A percentile compares a stretch with the other conserved stretches of the same genome.
These are phyloP conservation scores for Cryptococcus sp. DNA, from an alignment of 1,284 basidiomycete species.

Conservation along the genomic window DNA sequence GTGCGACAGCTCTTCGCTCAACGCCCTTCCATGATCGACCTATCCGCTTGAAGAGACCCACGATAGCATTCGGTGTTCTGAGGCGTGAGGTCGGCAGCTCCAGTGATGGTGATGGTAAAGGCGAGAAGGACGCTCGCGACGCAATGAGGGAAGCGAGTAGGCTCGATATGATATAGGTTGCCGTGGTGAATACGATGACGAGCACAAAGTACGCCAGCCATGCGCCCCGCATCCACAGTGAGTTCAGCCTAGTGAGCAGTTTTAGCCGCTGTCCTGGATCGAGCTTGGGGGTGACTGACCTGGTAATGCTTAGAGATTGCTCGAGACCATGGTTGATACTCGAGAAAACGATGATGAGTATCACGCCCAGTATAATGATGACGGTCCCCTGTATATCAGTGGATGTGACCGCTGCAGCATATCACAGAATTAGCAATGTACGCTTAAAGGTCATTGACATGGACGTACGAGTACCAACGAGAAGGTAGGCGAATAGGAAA, in stretches of 20 bases:
- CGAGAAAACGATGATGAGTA: slow-evolving; percentile 53
- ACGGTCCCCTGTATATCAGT: slow-evolving; percentile 52
- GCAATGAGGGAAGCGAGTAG: slow-evolving; percentile 42
- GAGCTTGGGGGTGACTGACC: slow-evolving; percentile 25
- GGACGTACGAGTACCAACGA: slow-evolving; percentile 53
- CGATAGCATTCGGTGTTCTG: slow-evolving; percentile 20
- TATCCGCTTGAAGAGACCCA: slow-evolving; percentile 18
- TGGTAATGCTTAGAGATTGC: slow-evolving; percentile 57
- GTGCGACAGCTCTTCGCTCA: slow-evolving; percentile 62
- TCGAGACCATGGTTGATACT: slow-evolving; percentile 54
- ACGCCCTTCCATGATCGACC: slow-evolving; percentile 54
- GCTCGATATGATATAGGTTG: slow-evolving; percentile 62
- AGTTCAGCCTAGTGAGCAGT: slow-evolving; percentile 61
- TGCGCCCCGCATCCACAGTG: slow-evolving; percentile 76
- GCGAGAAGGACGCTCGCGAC: slow-evolving; percentile 50
- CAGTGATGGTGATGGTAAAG: slow-evolving; percentile 56
- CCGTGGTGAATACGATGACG: slow-evolving; percentile 68
- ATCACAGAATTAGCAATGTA: slow-evolving; percentile 7
- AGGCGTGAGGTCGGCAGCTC: slow-evolving; percentile 33
- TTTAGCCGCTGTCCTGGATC: slow-evolving; percentile 15
- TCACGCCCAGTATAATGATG: slow-evolving; percentile 53
- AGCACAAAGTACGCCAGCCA: slow-evolving; percentile 87
- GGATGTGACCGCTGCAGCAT: slow-evolving; percentile 43
- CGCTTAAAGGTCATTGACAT: neutral
- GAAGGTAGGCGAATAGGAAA: slow-evolving; percentile 53